These are phyloP conservation scores for Didymella glomerata DNA, from an alignment of 2,329 filamentous ascomycete species.

Conservation along the genomic window DNA sequence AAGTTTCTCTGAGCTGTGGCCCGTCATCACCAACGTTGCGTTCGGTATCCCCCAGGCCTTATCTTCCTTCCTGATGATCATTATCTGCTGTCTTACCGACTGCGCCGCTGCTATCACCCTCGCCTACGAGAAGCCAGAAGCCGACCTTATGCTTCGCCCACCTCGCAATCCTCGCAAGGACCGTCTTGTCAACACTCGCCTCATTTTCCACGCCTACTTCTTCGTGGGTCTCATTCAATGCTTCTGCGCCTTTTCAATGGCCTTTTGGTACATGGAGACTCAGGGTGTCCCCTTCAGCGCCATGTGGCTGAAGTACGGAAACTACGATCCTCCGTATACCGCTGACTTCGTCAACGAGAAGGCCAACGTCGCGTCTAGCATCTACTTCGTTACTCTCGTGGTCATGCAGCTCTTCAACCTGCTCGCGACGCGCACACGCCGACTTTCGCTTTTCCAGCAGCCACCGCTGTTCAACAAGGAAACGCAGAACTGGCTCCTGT, in stretches of 20 bases:
- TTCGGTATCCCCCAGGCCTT: slow-evolving; percentile 78
- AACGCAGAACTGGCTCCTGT: slow-evolving; percentile 74
- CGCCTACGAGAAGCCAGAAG: slow-evolving; percentile 79
- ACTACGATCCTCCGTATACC: slow-evolving; percentile 37
- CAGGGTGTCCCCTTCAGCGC: slow-evolving; percentile 71
- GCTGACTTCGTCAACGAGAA: slow-evolving; percentile 52
- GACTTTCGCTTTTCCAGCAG: slow-evolving; percentile 74
- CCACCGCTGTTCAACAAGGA: slow-evolving; percentile 69
- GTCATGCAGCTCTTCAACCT: slow-evolving; percentile 85
- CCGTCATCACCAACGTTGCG: slow-evolving; percentile 74
- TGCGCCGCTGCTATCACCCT: slow-evolving; percentile 70
- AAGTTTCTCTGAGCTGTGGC: slow-evolving; percentile 77
- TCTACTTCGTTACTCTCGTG: slow-evolving; percentile 83
- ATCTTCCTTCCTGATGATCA: slow-evolving; percentile 73
- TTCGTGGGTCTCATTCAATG: slow-evolving; percentile 67
- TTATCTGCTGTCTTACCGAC: slow-evolving; percentile 75
- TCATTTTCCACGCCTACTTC: slow-evolving; percentile 77
- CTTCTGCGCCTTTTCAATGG: slow-evolving; percentile 55
- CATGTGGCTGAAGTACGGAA: slow-evolving; percentile 65
- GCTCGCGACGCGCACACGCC: slow-evolving; percentile 69
- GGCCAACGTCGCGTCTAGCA: slow-evolving; percentile 71
- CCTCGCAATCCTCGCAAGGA: slow-evolving; percentile 75
- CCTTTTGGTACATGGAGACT: slow-evolving; percentile 52
- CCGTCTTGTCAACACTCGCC: slow-evolving; percentile 75
- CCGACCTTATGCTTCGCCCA: slow-evolving; percentile 74